Evolutionary conservation across 306 rosid genomes (phyloP).

Genomic region (Styphnolobium japonicum): DNA sequence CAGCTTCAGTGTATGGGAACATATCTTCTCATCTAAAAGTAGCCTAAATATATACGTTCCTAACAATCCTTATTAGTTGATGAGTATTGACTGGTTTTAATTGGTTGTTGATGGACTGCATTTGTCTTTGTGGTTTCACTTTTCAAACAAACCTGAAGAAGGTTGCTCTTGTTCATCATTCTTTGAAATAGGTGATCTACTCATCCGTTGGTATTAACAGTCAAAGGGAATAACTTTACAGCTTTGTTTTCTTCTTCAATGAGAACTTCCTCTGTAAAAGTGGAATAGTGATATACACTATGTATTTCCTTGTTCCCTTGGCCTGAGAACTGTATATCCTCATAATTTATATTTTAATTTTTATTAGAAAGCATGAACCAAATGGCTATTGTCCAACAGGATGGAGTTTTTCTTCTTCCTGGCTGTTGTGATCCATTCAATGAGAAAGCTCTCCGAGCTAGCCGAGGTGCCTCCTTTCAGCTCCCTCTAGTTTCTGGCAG

Average conservation of each 20-base stretch:
- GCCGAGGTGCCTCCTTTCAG: conserved; percentile 95
- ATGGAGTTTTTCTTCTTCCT: conserved; percentile 84
- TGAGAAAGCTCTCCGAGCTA: conserved; percentile 92
- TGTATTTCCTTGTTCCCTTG: not conserved
- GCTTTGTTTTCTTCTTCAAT: not conserved
- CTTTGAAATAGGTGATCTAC: not conserved
- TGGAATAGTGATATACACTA: not conserved
- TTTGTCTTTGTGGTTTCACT: conserved; percentile 5
- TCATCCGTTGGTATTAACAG: conserved; percentile 2
- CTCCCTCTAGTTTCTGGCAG: conserved; percentile 73
- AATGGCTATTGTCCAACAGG: conserved; percentile 40
- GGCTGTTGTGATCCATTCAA: conserved; percentile 96
- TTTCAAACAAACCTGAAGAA: not conserved
- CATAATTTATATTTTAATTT: not conserved
- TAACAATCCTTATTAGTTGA: not conserved
- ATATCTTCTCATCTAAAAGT: conserved; percentile 1
- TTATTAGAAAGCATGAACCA: not conserved
- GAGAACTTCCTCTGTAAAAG: not conserved
- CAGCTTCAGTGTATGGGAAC: not conserved
- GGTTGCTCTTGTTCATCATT: not conserved
- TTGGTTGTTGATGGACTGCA: not conserved
- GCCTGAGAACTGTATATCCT: not conserved
- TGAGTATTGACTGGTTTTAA: conserved; percentile 8
- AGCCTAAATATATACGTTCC: not conserved
- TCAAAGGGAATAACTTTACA: conserved; percentile 1